phyloP scores from a whole-genome alignment of 495 filamentous ascomycete genomes.

The Penicillium steckii region DNA sequence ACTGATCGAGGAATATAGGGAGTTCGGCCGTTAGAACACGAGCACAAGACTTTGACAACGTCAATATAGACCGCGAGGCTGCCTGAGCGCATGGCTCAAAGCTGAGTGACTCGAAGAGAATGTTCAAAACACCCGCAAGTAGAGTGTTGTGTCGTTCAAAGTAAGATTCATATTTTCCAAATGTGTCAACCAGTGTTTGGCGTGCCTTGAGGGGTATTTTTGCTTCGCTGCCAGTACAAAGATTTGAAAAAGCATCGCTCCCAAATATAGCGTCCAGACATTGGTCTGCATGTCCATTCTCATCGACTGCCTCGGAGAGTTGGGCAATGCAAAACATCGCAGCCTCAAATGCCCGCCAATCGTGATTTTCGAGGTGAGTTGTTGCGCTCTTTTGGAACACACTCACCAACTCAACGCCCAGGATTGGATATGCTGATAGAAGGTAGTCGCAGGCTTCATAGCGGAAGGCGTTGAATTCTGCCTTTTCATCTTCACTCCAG shows the following conservation, averaged over 20 bases:
- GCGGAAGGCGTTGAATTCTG: slow-evolving; percentile 73
- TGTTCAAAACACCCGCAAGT: slow-evolving; percentile 73
- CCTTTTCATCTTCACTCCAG: slow-evolving; percentile 73
- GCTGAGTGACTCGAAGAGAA: slow-evolving; percentile 75
- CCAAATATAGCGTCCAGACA: slow-evolving; percentile 71
- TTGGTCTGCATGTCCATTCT: slow-evolving; percentile 64
- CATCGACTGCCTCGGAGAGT: slow-evolving; percentile 71
- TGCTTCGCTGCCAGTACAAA: slow-evolving; percentile 51
- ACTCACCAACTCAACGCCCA: slow-evolving; percentile 66
- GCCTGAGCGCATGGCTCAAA: slow-evolving; percentile 62
- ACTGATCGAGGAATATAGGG: slow-evolving; percentile 73
- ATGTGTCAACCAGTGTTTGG: slow-evolving; percentile 72
- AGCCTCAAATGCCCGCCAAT: slow-evolving; percentile 80
- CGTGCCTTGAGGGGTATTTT: slow-evolving; percentile 65
- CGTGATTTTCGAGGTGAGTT: slow-evolving; percentile 52
- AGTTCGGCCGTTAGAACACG: slow-evolving; percentile 67
- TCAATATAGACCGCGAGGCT: slow-evolving; percentile 78
- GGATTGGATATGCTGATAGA: slow-evolving; percentile 68
- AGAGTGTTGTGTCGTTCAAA: slow-evolving; percentile 71
- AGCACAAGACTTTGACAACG: slow-evolving; percentile 79
- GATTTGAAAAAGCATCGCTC: slow-evolving; percentile 49
- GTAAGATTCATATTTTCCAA: slow-evolving; percentile 77
- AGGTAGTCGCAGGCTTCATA: slow-evolving; percentile 81
- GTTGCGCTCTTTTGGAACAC: slow-evolving; percentile 66
- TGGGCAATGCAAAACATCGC: slow-evolving; percentile 75